Evolutionary conservation across 192 early-diverging fungal species (phyloP).

Genomic region (Backusella australiensis): DNA sequence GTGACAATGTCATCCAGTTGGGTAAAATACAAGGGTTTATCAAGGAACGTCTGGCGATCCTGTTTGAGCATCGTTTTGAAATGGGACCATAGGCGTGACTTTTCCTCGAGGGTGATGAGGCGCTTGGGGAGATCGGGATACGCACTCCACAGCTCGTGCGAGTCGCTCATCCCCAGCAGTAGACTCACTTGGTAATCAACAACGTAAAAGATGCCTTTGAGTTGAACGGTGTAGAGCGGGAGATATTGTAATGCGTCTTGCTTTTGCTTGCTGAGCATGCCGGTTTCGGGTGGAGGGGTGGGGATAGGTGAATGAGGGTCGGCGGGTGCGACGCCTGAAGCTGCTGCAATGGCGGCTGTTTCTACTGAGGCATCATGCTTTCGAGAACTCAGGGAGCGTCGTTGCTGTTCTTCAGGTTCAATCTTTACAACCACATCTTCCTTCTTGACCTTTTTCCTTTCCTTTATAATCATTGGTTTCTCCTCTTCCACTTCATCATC

Average conservation of each 20-base stretch:
- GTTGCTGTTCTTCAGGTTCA: neutral
- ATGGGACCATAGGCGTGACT: constrained; percentile 68
- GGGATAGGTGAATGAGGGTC: constrained; percentile 26
- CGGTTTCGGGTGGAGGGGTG: constrained; percentile 12
- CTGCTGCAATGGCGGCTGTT: neutral
- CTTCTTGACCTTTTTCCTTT: neutral
- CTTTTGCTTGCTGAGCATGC: constrained; percentile 23
- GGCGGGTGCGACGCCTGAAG: neutral
- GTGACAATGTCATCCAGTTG: constrained; percentile 61
- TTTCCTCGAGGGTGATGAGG: constrained; percentile 50
- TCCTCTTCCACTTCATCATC: neutral
- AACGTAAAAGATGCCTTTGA: constrained; percentile 59
- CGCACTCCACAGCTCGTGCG: constrained; percentile 45
- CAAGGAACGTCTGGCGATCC: constrained; percentile 62
- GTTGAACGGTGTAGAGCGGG: constrained; percentile 68
- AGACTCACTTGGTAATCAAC: constrained; percentile 67
- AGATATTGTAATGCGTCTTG: constrained; percentile 54
- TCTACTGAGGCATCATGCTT: neutral
- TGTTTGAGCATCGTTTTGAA: constrained; percentile 61
- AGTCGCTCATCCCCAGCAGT: constrained; percentile 49
- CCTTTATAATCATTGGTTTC: neutral
- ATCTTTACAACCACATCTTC: neutral
- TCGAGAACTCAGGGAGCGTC: neutral
- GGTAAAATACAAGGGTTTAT: constrained; percentile 60
- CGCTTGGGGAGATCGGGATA: constrained; percentile 59